Conservation (phyloP, 495 filamentous ascomycete species). For the Aspergillus ellipticus region DNA sequence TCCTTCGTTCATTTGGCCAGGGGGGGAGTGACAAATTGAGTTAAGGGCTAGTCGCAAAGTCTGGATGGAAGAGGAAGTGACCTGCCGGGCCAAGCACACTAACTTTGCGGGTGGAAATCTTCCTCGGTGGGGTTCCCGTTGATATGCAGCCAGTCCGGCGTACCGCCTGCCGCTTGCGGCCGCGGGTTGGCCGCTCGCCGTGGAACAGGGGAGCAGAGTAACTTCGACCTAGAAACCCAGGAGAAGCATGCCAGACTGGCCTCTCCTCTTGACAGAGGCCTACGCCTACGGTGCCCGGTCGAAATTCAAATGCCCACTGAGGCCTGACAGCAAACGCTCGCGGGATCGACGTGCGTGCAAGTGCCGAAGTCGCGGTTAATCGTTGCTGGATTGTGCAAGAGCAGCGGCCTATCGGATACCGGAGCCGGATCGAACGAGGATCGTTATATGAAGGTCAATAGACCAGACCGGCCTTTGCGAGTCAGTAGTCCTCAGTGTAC, state of each 20-base stretch:
- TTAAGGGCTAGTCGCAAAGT: neutral
- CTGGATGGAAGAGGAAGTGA: neutral
- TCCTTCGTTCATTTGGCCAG: too few species aligned
- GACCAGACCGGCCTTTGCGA: neutral
- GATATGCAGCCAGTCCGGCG: neutral
- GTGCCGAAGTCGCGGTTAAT: conserved; percentile 9
- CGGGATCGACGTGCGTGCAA: conserved; percentile 12
- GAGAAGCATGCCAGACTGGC: neutral
- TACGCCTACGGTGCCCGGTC: neutral
- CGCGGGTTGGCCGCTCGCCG: neutral
- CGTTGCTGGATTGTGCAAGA: conserved; percentile 17
- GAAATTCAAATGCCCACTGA: neutral
- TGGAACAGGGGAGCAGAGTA: too few species aligned
- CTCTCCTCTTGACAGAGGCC: neutral
- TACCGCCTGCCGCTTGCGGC: neutral
- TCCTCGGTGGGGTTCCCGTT: conserved; percentile 2
- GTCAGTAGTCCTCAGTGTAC: neutral
- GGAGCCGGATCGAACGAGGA: neutral
- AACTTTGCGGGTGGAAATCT: conserved; percentile 1
- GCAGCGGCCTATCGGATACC: conserved; percentile 5
- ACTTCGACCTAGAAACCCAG: neutral
- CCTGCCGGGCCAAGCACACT: neutral
- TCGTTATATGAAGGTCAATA: conserved; percentile 4
- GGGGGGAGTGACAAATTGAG: neutral
- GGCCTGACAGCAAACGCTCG: conserved; percentile 15